phyloP scores from a whole-genome alignment of 495 filamentous ascomycete genomes.

The Penicillium lagena region DNA sequence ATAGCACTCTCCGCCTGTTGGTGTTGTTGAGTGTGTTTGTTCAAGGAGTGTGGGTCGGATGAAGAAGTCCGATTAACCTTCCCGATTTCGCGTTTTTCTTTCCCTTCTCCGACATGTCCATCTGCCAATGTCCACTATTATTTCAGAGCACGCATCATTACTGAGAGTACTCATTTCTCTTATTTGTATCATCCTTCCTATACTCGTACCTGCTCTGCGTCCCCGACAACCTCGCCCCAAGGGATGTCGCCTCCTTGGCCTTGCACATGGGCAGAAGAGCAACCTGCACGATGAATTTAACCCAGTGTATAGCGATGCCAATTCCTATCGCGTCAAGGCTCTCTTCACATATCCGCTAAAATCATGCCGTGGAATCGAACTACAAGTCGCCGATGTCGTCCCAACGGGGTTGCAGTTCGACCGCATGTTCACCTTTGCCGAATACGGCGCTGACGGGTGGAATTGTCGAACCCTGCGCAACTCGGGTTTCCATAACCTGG shows the following conservation, averaged over 20 bases:
- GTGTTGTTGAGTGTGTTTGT: too few relatives aligned
- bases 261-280: conserved; percentile 15
- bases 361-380: conserved; percentile 74
- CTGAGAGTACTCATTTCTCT: background rate
- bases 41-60: too few relatives aligned
- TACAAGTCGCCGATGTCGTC: conserved; percentile 59
- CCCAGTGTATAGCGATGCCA: conserved; percentile 22
- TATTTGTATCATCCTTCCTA: conserved; percentile 1
- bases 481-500: conserved; percentile 62
- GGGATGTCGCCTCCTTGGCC: conserved; percentile 32
- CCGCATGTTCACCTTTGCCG: conserved; percentile 76
- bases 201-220: background rate
- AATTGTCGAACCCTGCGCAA: conserved; percentile 67
- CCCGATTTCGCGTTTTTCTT: background rate
- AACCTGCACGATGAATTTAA: conserved; percentile 36
- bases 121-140: background rate
- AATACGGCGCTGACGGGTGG: conserved; percentile 52
- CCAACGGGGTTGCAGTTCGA: conserved; percentile 74
- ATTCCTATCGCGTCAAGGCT: conserved; percentile 60
- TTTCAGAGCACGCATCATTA: too few relatives aligned
- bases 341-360: conserved; percentile 87
- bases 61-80: too few relatives aligned
- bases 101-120: background rate
- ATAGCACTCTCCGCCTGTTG: too few relatives aligned
- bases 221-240: conserved; percentile 3